Evolutionary conservation across 306 rosid species (phyloP).

Genomic region (Mimosa bimucronata): DNA sequence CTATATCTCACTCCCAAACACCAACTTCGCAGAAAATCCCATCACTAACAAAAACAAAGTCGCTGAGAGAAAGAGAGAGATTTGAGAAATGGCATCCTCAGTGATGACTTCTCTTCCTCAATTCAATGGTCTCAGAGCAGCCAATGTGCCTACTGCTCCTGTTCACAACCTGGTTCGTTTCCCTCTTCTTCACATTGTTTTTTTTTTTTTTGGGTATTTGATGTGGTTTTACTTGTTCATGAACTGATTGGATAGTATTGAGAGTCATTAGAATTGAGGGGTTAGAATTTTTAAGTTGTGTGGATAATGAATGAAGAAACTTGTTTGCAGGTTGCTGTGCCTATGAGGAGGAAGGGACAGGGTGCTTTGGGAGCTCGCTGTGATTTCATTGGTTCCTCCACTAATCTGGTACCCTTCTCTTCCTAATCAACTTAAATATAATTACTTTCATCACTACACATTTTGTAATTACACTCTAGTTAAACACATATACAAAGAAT

Average conservation of each 20-base stretch:
- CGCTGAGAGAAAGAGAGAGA: neutral
- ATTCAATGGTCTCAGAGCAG: conserved; percentile 75
- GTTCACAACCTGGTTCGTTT: conserved; percentile 60
- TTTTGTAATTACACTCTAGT: too few species aligned
- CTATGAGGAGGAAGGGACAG: conserved; percentile 69
- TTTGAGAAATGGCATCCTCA: conserved; percentile 67
- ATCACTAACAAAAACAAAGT: neutral
- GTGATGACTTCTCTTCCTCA: conserved; percentile 78
- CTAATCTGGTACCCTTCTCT: conserved; percentile 67
- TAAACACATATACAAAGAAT: too few species aligned
- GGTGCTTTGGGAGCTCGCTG: conserved; percentile 91
- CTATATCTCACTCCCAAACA: neutral
- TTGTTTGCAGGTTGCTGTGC: conserved; percentile 58
- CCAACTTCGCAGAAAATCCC: conserved; percentile 7
- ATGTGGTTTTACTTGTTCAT: neutral
- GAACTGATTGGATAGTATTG: neutral
- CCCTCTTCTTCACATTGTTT: neutral
- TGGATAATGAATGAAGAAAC: neutral
- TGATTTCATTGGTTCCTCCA: conserved; percentile 84
- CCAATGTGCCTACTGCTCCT: conserved; percentile 60
- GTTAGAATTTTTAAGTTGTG: neutral
- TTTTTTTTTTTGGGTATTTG: neutral
- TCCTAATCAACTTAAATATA: neutral
- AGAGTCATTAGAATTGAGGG: neutral
- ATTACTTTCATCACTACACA: neutral